phyloP scores from a whole-genome alignment of 192 early-diverging fungal genomes.

The Gaertneriomyces semiglobifer region DNA sequence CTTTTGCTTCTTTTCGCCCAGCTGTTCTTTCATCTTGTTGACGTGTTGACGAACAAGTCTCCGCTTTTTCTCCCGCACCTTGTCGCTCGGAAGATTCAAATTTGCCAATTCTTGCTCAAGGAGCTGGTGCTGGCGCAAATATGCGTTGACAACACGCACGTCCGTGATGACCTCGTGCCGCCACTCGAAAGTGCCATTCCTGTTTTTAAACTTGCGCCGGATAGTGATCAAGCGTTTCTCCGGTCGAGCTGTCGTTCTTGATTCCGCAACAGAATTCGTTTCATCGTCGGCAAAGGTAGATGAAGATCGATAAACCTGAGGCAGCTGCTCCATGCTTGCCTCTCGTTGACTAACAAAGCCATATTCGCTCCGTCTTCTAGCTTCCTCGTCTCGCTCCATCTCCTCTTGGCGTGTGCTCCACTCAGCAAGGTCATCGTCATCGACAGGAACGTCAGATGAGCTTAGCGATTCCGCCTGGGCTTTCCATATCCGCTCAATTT shows the following conservation, averaged over 20 bases:
- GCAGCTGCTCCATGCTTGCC: neutral
- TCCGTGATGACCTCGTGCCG: constrained; percentile 80
- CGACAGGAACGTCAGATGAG: constrained; percentile 45
- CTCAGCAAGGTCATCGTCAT: constrained; percentile 49
- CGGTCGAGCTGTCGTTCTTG: constrained; percentile 1
- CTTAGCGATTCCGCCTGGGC: constrained; percentile 71
- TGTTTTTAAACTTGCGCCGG: constrained; percentile 3
- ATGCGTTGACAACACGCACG: constrained; percentile 81
- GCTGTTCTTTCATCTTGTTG: constrained; percentile 25
- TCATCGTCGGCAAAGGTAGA: neutral
- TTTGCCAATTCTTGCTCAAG: constrained; percentile 55
- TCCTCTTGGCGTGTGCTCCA: neutral
- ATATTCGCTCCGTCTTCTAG: constrained; percentile 21
- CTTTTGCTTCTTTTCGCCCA: constrained; percentile 1
- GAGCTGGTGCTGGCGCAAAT: constrained; percentile 76
- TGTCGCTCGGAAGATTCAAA: neutral
- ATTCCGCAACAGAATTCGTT: constrained; percentile 19
- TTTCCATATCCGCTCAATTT: constrained; percentile 93
- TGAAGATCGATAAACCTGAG: neutral
- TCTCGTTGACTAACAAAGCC: constrained; percentile 16
- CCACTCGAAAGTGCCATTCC: constrained; percentile 39
- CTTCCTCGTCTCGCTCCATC: constrained; percentile 37
- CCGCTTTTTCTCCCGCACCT: constrained; percentile 6
- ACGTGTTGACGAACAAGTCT: constrained; percentile 10
- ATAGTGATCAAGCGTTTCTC: constrained; percentile 10